Conservation (phyloP, 225 moss, liverwort and hornwort species). For the Anthoceros angustus region DNA sequence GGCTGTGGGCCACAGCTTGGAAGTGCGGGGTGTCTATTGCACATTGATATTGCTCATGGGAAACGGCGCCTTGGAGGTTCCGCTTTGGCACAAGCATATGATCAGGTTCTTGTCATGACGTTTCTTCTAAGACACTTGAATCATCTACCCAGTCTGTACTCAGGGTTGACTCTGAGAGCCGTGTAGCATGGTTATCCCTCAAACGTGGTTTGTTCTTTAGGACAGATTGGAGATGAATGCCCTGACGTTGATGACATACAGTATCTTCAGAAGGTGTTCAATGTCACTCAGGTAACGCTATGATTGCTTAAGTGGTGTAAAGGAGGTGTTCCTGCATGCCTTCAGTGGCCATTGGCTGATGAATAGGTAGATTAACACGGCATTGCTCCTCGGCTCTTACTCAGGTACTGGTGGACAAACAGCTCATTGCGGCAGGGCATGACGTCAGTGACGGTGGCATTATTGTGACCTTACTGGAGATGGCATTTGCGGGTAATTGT, state of each 20-base stretch:
- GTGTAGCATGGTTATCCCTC: not conserved
- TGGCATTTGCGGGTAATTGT: conserved; percentile 95
- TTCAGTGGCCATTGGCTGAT: not conserved
- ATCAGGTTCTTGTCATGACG: conserved; percentile 39
- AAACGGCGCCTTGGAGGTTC: conserved; percentile 90
- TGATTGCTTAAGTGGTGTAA: conserved; percentile 4
- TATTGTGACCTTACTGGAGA: conserved; percentile 57
- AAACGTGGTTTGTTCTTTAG: not conserved
- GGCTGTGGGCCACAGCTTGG: conserved; percentile 32
- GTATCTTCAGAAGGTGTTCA: conserved; percentile 58
- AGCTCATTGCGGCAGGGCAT: conserved; percentile 65
- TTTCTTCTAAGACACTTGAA: not conserved
- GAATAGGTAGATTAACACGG: not conserved
- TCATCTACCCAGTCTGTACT: not conserved
- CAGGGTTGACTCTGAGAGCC: not conserved
- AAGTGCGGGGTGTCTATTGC: conserved; percentile 66
- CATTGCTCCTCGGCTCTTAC: not conserved
- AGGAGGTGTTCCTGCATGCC: not conserved
- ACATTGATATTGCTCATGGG: conserved; percentile 77
- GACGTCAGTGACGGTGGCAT: conserved; percentile 98
- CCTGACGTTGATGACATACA: conserved; percentile 79
- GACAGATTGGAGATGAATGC: conserved; percentile 73
- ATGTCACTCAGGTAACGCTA: conserved; percentile 53
- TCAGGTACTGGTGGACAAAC: conserved; percentile 58
- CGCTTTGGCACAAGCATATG: conserved; percentile 82